phyloP scores from a whole-genome alignment of 2,329 filamentous ascomycete species.

The Tolypocladium tropicale region DNA sequence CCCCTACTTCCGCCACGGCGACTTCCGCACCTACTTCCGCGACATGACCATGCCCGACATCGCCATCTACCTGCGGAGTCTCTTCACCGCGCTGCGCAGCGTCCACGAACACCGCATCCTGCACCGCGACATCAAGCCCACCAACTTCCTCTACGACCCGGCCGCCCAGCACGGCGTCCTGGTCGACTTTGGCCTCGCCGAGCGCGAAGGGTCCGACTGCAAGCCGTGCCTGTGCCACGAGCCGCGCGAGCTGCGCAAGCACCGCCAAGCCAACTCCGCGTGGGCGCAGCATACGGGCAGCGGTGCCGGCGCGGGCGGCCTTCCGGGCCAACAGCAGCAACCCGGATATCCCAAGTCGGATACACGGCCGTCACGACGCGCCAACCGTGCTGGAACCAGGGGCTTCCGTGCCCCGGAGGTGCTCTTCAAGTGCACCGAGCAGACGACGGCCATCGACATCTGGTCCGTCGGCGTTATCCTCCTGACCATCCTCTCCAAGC shows the following conservation, averaged over 20 bases:
- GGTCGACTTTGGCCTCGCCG: constrained; percentile 97
- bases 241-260: constrained; percentile 48
- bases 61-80: constrained; percentile 76
- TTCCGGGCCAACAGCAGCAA: constrained; percentile 27
- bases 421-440: constrained; percentile 90
- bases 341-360: constrained; percentile 82
- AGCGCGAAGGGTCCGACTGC: constrained; percentile 66
- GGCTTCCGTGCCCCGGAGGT: constrained; percentile 96
- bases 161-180: constrained; percentile 72
- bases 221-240: constrained; percentile 78
- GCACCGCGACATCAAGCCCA: constrained; percentile 94
- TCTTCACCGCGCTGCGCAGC: constrained; percentile 75
- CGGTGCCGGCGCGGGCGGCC: background rate
- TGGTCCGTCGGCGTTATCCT: constrained; percentile 98
- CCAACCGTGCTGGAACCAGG: constrained; percentile 88
- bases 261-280: constrained; percentile 47
- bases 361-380: constrained; percentile 74
- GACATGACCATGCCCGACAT: constrained; percentile 81
- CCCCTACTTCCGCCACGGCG: constrained; percentile 89
- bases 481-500: constrained; percentile 81
- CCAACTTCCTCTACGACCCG: constrained; percentile 92
- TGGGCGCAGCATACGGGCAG: constrained; percentile 31
- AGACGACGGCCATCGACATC: constrained; percentile 89
- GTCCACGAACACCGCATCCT: constrained; percentile 81
- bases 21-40: constrained; percentile 91